Evolutionary conservation across 2,329 filamentous ascomycete genomes (phyloP), one percentile per base, ranked within the genome.

Genomic region (Neonectria hederae): DNA sequence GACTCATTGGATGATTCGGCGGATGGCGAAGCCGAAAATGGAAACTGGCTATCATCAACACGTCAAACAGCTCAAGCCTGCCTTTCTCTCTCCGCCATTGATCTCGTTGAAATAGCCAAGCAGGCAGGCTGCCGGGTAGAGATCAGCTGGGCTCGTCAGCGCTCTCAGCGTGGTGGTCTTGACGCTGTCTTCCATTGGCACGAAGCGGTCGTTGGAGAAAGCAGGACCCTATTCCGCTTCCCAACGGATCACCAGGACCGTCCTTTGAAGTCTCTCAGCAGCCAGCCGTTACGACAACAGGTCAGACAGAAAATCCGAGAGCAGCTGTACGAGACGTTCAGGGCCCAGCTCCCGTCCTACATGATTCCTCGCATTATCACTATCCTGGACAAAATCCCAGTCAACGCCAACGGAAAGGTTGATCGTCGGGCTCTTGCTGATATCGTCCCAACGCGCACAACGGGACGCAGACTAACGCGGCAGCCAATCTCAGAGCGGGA

Each of bases 91-190:
- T 68, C 65, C 1, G 62, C 68, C 0, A 13, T 59, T 5, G 71
- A 74, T 2, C 46, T 76, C 7, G 65, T 61, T 3, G 56, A 69
- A 4, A 22, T 78, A 1, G 72, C 71, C 5, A 8, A 76, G 30
- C 66, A 70, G 19, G 70, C 77, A 19, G 83, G 83, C 21, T 86
- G 82, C 63, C 72, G 80, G 19, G 82, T 85, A 21, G 80, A 85
- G 24, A 68, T 79, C 4, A 78, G 79, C 58, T 84, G 83, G 66
- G 85, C 84, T 0, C 74, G 78, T 19, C 82, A 82, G 46, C 24
- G 59, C 21, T 67, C 68, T 7, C 75, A 72, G n/a, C 58, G 53
- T 1, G 75, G 75, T 14, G 72, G 66, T 1, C n/a, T 76, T 0
- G 75, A 76, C 28, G 74, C 69, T 26, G 30, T 77, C 3, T 77